These are phyloP conservation scores for Rehmannia glutinosa DNA, from an alignment of 257 asterid species.

Conservation along the genomic window DNA sequence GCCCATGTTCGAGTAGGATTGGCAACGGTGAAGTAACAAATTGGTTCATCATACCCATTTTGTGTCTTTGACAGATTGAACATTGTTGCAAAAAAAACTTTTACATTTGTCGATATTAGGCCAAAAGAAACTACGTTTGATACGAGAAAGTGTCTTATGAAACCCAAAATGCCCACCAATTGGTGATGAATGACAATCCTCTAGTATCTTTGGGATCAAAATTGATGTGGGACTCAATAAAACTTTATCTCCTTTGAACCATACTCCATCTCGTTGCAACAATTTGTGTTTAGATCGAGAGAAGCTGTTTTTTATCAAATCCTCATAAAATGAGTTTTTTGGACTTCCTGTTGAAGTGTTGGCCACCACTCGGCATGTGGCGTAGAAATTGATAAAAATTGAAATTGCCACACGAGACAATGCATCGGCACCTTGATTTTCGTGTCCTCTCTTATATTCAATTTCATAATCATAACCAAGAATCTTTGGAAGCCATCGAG, in stretches of 20 bases:
- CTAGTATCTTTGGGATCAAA: not conserved
- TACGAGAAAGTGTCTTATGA: not conserved
- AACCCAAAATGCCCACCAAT: not conserved
- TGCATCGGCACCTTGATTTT: not conserved
- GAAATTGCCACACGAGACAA: not conserved
- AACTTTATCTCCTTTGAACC: not conserved
- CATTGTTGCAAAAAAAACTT: not conserved
- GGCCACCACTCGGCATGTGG: conserved; percentile 6
- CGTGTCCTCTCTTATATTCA: not conserved
- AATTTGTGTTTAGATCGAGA: too few species aligned
- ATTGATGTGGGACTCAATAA: too few species aligned
- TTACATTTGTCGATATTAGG: too few species aligned
- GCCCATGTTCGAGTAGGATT: not conserved
- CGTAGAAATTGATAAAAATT: not conserved
- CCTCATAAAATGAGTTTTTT: not conserved
- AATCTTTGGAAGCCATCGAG: not conserved
- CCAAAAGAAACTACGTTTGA: too few species aligned
- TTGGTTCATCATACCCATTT: not conserved
- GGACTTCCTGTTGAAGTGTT: not conserved
- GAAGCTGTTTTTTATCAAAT: not conserved
- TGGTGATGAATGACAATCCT: not conserved
- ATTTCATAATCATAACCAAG: not conserved
- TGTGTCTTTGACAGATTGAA: not conserved
- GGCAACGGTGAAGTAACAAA: not conserved
- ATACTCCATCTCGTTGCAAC: not conserved